phyloP scores from a whole-genome alignment of 345 rosid species.

The Brassica incana region DNA sequence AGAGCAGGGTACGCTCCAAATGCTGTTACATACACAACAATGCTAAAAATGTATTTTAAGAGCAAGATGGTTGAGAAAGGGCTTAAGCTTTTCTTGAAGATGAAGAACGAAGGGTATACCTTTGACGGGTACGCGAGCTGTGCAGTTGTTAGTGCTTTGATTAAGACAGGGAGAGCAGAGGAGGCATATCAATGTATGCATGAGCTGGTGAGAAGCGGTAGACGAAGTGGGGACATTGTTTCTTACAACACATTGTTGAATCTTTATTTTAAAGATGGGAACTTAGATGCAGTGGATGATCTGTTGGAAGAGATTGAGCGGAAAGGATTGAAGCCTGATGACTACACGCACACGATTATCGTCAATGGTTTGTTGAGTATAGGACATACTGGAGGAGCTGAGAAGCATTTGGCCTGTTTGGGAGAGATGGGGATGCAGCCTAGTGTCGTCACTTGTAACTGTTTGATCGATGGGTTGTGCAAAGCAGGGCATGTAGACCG shows the following conservation, averaged over 20 bases:
- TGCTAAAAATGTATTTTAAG: slow-evolving; percentile 61
- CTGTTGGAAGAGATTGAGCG: slow-evolving; percentile 21
- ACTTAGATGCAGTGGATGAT: slow-evolving; percentile 54
- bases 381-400: slow-evolving; percentile 21
- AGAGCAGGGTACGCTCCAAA: slow-evolving; percentile 57
- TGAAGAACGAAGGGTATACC: slow-evolving; percentile 62
- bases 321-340: slow-evolving; percentile 34
- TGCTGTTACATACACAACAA: slow-evolving; percentile 65
- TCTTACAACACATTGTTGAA: slow-evolving; percentile 55
- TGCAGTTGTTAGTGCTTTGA: slow-evolving; percentile 58
- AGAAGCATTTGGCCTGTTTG: slow-evolving; percentile 27
- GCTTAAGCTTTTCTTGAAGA: slow-evolving; percentile 47
- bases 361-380: slow-evolving; percentile 32
- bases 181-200: slow-evolving; percentile 50
- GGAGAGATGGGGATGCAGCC: slow-evolving; percentile 26
- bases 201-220: slow-evolving; percentile 47
- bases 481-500: slow-evolving; percentile 58
- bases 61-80: slow-evolving; percentile 53
- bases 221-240: slow-evolving; percentile 44
- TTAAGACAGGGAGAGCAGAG: slow-evolving; percentile 52
- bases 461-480: slow-evolving; percentile 62
- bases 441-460: slow-evolving; percentile 36
- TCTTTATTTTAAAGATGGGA: slow-evolving; percentile 57
- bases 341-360: slow-evolving; percentile 29
- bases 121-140: slow-evolving; percentile 77